phyloP scores from a whole-genome alignment of 192 early-diverging fungal species.

The Coemansia sp. region DNA sequence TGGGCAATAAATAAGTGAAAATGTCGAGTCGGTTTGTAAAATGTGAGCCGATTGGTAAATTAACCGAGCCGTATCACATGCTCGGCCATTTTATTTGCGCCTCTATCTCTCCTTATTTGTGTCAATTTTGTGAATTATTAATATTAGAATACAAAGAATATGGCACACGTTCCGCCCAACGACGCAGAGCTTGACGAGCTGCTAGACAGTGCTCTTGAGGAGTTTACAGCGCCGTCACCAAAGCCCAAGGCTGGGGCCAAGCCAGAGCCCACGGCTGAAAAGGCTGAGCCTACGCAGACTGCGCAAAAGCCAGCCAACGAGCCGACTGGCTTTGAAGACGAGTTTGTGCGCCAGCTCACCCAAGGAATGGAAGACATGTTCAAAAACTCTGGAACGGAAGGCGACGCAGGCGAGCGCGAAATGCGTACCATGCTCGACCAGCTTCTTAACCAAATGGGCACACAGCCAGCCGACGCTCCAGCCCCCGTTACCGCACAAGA shows the following conservation, averaged over 20 bases:
- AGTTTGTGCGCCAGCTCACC: constrained; percentile 71
- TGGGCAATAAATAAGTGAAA: no score
- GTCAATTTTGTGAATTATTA: neutral
- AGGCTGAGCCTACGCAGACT: constrained; percentile 9
- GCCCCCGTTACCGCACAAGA: neutral
- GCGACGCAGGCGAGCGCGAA: constrained; percentile 45
- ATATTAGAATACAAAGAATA: constrained; percentile 8
- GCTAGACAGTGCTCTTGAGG: constrained; percentile 75
- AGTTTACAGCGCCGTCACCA: constrained; percentile 56
- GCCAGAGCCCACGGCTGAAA: constrained; percentile 7
- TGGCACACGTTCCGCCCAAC: constrained; percentile 43
- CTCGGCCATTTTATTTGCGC: neutral
- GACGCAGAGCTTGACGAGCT: constrained; percentile 70
- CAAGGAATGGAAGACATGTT: constrained; percentile 75
- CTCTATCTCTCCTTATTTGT: neutral
- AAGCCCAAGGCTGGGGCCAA: constrained; percentile 42
- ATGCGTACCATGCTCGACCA: constrained; percentile 75
- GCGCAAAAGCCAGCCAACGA: constrained; percentile 21
- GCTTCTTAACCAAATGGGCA: constrained; percentile 64
- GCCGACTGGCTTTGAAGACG: constrained; percentile 58
- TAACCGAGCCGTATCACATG: neutral
- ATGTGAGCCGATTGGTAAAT: neutral
- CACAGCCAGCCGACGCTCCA: constrained; percentile 7
- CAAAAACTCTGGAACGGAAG: constrained; percentile 28
- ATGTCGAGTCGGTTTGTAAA: no score